Evolutionary conservation across 306 rosid genomes (phyloP), one percentile per base, ranked within the genome.

Genomic region (Gastrolobium bilobum): DNA sequence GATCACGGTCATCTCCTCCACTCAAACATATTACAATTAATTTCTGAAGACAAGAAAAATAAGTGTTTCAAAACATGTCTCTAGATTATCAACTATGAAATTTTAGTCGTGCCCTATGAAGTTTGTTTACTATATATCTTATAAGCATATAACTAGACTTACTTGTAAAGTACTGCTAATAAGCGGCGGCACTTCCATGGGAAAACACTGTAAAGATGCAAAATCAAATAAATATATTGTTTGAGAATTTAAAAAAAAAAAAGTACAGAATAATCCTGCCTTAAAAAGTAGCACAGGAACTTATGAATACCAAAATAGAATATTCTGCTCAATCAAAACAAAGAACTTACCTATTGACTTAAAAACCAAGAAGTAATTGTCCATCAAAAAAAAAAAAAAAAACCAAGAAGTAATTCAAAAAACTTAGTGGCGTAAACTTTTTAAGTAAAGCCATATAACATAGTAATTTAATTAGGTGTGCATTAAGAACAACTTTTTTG

Each of bases 141-240:
- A 26, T 11, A 68, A 29, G 85, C 34, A 57, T 73, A 82, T 30
- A 84, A 79, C 46, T 59, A 66, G 4, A 77, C 97, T 85, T 83
- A 94, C 99, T 87, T 91, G 99, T 81, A 94, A 87, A 57, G 93
- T 85, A 82, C 87, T 87, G 88, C 92, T 86, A 79, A 94, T 94
- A 87, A 94, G 81, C 52, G 90, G 83, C 0, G 99, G 97, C 46
- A 91, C 99, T 54, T 88, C 97, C 68, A 78, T 61, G 8, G 99
- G 97, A 77, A 92, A 94, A 79, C 99, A 92, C 99, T 94, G 89
- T 63, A 88, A 61, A 88, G 54, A 77, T 68, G 40, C 10, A 77
- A 78, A 79, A 57, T 34, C 5, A 57, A 74, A 77, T 76, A 31
- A 68, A 65, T 3, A 56, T n/a, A 42, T 9, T 26, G 2, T 29